A percentile compares a stretch with the other conserved stretches of the same genome.
phyloP scores from a whole-genome alignment of 192 early-diverging fungal species.

The Backusella tarrabulga region DNA sequence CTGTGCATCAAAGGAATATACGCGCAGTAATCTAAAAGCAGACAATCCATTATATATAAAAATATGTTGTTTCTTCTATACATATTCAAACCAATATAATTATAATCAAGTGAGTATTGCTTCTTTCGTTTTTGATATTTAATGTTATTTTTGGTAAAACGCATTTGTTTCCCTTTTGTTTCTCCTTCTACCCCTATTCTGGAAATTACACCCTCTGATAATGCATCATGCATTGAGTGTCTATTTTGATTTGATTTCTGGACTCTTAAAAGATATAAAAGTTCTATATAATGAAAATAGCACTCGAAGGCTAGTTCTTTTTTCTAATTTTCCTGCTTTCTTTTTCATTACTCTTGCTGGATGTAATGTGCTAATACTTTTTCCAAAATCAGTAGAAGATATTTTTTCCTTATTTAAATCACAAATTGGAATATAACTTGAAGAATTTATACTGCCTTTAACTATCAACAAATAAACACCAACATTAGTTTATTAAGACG shows the following conservation, averaged over 20 bases:
- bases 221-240: background rate
- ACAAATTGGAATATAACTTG: background rate
- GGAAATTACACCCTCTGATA: background rate
- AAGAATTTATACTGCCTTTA: background rate
- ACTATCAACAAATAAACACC: background rate
- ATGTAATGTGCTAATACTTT: background rate
- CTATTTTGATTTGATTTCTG: background rate
- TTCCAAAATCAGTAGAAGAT: background rate
- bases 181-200: constrained; percentile 2
- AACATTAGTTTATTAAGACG: background rate
- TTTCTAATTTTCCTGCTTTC: background rate
- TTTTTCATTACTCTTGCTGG: background rate
- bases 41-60: background rate
- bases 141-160: constrained; percentile 4
- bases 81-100: background rate
- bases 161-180: background rate
- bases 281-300: background rate
- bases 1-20: background rate
- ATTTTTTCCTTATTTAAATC: background rate
- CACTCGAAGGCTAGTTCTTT: background rate
- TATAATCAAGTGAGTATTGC: background rate
- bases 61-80: background rate
- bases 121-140: background rate
- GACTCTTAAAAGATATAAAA: background rate
- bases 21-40: background rate